Evolutionary conservation across 352 stramenopile genomes (phyloP), one percentile per base, ranked within the genome.

Genomic region (Globisporangium irregulare): DNA sequence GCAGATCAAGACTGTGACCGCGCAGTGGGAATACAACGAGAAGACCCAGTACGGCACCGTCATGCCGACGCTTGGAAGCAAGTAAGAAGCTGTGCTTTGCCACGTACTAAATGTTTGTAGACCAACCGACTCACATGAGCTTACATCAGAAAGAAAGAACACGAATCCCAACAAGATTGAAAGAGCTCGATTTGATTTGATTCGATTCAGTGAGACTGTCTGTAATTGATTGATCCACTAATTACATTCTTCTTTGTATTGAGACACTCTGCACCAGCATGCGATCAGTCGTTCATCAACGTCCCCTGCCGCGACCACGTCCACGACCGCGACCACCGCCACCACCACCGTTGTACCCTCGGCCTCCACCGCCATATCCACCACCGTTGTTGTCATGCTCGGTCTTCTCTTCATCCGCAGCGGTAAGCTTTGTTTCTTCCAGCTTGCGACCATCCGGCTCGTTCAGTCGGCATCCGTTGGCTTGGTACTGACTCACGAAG

Each of bases 1-100:
- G 62, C 95, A 99, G 78, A 87, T 97, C 67, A 99, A 99, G 85
- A 99, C 97, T 29, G 92, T 99, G 64, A 99, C 96, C 15, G 92
- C 88, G 53, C 95, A 98, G 69, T 99, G 97, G 97, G 90, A 98
- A 29, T 97, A 96, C 76, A 85, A 93, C 70, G 79, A 89, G 66
- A 88, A 88, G 71, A 94, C 89, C 43, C 86, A 97, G 66, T 96
- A 97, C 73, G 91, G 89, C 64, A 86, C 92, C 12, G 89, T 90
- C 58, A 98, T 99, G 96, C 96, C 96, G 22, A 98, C 91, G 57
- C 81, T 98, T 58, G 73, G 80, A 29, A 75, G 73, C 68, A 87
- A 87, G 74, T 87, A 82, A 72, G 14, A 59, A n/a, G 32, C 32
- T 34, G 20, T 51, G 43, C 43, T 51, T 61, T 61, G 56, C 53